Evolutionary conservation across 768 basidiomycete genomes (phyloP), one percentile per base, ranked within the genome.

Genomic region (Roridomyces roridus): DNA sequence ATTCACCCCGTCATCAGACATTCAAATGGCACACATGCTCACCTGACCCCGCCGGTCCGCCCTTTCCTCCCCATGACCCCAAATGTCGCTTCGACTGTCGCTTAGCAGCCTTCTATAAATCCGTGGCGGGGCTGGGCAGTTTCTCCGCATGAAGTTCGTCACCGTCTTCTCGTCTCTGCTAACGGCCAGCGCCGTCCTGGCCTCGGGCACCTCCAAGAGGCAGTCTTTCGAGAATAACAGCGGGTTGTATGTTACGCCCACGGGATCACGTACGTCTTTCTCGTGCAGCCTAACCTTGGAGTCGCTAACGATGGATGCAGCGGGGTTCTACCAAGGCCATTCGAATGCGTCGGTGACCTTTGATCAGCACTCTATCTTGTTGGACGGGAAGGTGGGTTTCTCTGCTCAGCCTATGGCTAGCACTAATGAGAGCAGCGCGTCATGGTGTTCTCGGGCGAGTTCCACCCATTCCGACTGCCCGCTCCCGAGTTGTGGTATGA

Each of bases 381-480:
- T 75, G 29, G 69, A 75, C 58, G 74, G 74, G 26, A 72, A 74
- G 64, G 73, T 72, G 10, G 7, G 61, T 24, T 17, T 11, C n/a
- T 25, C 9, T 42, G 40, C 21, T 26, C 23, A 18, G 28, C 20
- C 2, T 15, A 42, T 31, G 29, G 7, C 14, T 31, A 31, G 29
- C n/a, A n/a, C n/a, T 44, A 18, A 14, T 48, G 31, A 60, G 11
- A 5, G 20, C 23, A 82, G 70, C 77, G 83, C 25, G 59, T 80
- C 24, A 81, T 84, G 72, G 68, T 83, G 29, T 81, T 80, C 65
- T 86, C 85, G 2, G 89, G 88, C 46, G 88, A 88, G 66, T 86
- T 88, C 67, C 88, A 89, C 59, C 78, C 86, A 3, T 90, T 87
- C 72, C 82, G 86, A 28, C 71, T 89, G 5, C 88, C 85, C 6